phyloP scores from a whole-genome alignment of 495 filamentous ascomycete genomes.

The Penicillium dipodomyicola region DNA sequence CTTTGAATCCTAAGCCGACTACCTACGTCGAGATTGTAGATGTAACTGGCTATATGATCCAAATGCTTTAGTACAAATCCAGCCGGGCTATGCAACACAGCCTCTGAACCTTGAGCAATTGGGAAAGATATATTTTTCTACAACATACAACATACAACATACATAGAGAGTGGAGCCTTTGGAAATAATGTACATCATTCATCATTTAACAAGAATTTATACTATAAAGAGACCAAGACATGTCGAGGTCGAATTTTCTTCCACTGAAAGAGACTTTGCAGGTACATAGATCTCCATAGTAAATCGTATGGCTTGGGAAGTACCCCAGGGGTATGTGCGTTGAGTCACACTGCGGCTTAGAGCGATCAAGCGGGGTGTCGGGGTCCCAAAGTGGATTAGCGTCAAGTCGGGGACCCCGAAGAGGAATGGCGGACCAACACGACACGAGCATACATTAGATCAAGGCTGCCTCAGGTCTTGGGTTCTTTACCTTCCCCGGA shows the following conservation, averaged over 20 bases:
- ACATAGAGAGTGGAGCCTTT: neutral
- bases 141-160: neutral
- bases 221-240: neutral
- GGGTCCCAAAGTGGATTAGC: constrained; percentile 37
- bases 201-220: neutral
- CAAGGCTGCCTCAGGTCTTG: constrained; percentile 11
- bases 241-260: neutral
- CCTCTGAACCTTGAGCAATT: neutral
- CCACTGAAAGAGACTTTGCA: neutral
- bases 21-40: neutral
- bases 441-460: constrained; percentile 8
- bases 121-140: neutral
- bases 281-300: neutral
- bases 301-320: neutral
- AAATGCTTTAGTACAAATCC: neutral
- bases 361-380: constrained; percentile 25
- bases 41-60: neutral
- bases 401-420: constrained; percentile 31
- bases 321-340: neutral
- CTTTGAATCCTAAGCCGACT: neutral
- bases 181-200: neutral
- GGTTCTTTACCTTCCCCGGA: constrained; percentile 11
- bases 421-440: constrained; percentile 18
- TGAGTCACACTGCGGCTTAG: constrained; percentile 17
- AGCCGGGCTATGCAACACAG: constrained; percentile 8